phyloP scores from a whole-genome alignment of 1,139 yeast species.

The Debaryomyces psychrophilus region DNA sequence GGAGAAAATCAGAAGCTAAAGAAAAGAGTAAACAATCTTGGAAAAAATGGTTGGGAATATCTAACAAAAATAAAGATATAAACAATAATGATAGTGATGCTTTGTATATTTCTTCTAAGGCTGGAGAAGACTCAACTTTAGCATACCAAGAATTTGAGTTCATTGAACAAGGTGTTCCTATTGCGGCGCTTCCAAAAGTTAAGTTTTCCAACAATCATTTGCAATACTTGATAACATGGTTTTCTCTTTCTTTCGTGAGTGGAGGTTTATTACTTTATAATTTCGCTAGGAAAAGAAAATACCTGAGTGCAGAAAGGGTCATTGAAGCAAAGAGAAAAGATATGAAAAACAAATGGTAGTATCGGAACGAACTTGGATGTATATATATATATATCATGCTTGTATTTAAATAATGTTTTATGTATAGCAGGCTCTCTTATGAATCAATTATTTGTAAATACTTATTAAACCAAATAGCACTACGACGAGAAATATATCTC shows the following conservation, averaged over 20 bases:
- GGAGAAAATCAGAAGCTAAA: slow-evolving; percentile 27
- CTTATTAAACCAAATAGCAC: slow-evolving; percentile 46
- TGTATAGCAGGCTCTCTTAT: slow-evolving; percentile 12
- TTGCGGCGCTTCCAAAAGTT: slow-evolving; percentile 79
- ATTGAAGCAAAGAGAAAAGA: slow-evolving; percentile 45
- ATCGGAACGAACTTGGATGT: neutral
- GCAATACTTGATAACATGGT: slow-evolving; percentile 95
- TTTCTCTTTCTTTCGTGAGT: slow-evolving; percentile 76
- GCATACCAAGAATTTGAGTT: slow-evolving; percentile 54
- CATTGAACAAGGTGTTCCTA: slow-evolving; percentile 81
- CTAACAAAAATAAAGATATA: slow-evolving; percentile 2
- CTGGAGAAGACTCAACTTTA: slow-evolving; percentile 35
- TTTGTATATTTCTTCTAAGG: slow-evolving; percentile 19
- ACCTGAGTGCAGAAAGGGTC: slow-evolving; percentile 43
- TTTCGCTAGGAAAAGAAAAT: slow-evolving; percentile 34
- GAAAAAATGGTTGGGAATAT: slow-evolving; percentile 11
- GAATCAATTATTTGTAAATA: slow-evolving; percentile 15
- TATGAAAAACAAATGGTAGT: slow-evolving; percentile 32
- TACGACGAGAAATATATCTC: slow-evolving; percentile 43
- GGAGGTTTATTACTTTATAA: slow-evolving; percentile 57
- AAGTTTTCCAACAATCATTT: slow-evolving; percentile 86
- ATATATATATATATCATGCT: slow-evolving; percentile 4
- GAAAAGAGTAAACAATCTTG: slow-evolving; percentile 7
- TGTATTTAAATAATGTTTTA: slow-evolving; percentile 8
- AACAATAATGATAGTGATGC: slow-evolving; percentile 20